Evolutionary conservation across 129 eudicot species (phyloP), one percentile per base, ranked within the genome.

Genomic region (Flaveria trinervia): DNA sequence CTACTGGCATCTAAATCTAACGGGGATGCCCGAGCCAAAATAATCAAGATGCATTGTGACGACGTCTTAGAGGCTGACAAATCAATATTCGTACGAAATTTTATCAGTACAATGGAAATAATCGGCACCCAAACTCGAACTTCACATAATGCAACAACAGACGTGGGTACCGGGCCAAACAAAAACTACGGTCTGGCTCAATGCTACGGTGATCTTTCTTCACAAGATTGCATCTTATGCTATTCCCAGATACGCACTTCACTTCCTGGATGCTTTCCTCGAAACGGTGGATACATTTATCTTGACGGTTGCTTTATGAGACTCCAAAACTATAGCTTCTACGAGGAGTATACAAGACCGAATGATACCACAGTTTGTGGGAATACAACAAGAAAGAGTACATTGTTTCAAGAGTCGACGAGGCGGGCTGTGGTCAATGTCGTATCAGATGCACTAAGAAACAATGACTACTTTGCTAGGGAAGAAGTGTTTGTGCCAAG

Each of bases 171-270:
- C 0, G 89, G 91, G 9, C 81, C 72, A 13, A 81, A 88, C 70
- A 62, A 61, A 3, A 83, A 69, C 66, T 88, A 79, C 18, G 89
- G 75, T 2, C 71, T 91, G 4, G 87, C 89, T 3, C 90, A 91
- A 70, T 91, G 97, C 85, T 89, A 88, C n/a, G 84, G 85, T 28
- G 97, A 89, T 74, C 97, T 91, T 49, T 83, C 95, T 16, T 70
- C 77, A 54, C 84, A 85, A 17, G 90, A 91, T 62, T 91, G 97
- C 57, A 83, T 83, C 10, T 48, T 86, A 43, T 91, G 95, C 79
- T 88, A 86, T 44, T 88, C 92, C 1, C 77, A 84, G 49, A 84
- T 89, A 1, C 88, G 96, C 5, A 87, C 91, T 20, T 73, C 75
- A n/a, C 83, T 89, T 13, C 96, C 97, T 0, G 84, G 79, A 60